These are phyloP conservation scores for Pichia eremophila DNA, from an alignment of 805 yeast species.

Conservation along the genomic window DNA sequence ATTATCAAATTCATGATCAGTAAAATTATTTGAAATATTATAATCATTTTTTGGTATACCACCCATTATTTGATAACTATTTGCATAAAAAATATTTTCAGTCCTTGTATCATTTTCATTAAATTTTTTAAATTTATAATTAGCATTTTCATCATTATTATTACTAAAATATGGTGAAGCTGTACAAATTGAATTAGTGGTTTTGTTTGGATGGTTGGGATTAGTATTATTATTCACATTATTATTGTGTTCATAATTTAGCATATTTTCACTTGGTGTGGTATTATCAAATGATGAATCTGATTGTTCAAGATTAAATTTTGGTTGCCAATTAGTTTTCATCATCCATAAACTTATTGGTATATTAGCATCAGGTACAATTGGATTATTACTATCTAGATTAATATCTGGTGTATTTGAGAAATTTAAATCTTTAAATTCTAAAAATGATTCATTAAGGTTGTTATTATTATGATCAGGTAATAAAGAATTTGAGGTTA, in stretches of 20 bases:
- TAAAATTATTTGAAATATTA: neutral
- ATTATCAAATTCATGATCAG: neutral
- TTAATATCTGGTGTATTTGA: neutral
- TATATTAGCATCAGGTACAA: neutral
- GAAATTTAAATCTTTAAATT: neutral
- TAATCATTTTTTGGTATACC: neutral
- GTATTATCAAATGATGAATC: neutral
- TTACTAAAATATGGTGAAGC: too few relatives aligned
- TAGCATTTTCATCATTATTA: too few relatives aligned
- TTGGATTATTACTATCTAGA: too few relatives aligned
- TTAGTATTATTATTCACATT: too few relatives aligned
- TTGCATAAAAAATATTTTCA: too few relatives aligned
- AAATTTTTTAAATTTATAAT: too few relatives aligned
- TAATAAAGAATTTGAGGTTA: neutral
- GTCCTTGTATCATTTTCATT: too few relatives aligned
- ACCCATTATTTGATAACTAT: too few relatives aligned
- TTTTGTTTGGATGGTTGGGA: too few relatives aligned
- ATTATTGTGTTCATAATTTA: too few relatives aligned
- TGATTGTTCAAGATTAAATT: slow-evolving; percentile 1
- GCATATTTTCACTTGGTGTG: too few relatives aligned
- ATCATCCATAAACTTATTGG: slow-evolving; percentile 10
- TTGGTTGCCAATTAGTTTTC: slow-evolving; percentile 13
- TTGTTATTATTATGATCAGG: neutral
- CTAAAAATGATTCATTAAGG: neutral
- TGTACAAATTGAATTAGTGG: too few relatives aligned